A percentile compares a stretch with the other conserved stretches of the same genome.
These are phyloP conservation scores for Globisporangium ultimum DNA, from an alignment of 352 stramenopile species.

Conservation along the genomic window DNA sequence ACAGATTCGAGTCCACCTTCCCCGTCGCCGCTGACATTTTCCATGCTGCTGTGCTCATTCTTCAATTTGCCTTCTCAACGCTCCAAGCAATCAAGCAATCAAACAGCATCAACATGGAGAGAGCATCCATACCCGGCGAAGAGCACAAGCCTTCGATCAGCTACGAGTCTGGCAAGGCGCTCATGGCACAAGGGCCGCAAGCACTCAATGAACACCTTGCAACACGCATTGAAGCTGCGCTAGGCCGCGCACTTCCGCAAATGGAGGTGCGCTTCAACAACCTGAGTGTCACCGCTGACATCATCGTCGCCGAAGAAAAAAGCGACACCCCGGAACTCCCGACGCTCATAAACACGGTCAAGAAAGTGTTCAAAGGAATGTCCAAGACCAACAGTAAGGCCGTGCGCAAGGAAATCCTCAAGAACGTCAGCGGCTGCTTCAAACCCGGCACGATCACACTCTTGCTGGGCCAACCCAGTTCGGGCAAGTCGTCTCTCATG, in stretches of 20 bases:
- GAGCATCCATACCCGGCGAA: too few species aligned
- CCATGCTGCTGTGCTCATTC: too few species aligned
- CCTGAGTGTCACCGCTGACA: not conserved
- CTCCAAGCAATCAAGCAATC: too few species aligned
- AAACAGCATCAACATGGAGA: too few species aligned
- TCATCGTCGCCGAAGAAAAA: conserved; percentile 4
- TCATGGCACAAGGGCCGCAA: conserved; percentile 1
- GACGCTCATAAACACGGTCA: conserved; percentile 24
- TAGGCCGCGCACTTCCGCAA: conserved; percentile 1
- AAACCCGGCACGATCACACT: too few species aligned
- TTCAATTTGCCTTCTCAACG: too few species aligned
- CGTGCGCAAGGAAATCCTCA: conserved; percentile 25
- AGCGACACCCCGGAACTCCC: conserved; percentile 9
- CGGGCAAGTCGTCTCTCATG: conserved; percentile 34
- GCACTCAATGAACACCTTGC: not conserved
- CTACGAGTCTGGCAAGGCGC: not conserved
- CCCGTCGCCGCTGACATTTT: too few species aligned
- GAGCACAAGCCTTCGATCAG: not conserved
- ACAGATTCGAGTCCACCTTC: too few species aligned
- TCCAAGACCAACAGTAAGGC: conserved; percentile 13
- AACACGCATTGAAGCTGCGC: not conserved
- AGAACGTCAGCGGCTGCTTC: conserved; percentile 16
- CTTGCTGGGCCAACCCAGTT: conserved; percentile 28
- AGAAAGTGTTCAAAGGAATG: conserved; percentile 11
- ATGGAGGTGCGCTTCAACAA: conserved; percentile 5